Percentiles rank a stretch among this genome's conserved stretches.
phyloP scores from a whole-genome alignment of 2,329 filamentous ascomycete genomes.

The Pezicula carpinea region DNA sequence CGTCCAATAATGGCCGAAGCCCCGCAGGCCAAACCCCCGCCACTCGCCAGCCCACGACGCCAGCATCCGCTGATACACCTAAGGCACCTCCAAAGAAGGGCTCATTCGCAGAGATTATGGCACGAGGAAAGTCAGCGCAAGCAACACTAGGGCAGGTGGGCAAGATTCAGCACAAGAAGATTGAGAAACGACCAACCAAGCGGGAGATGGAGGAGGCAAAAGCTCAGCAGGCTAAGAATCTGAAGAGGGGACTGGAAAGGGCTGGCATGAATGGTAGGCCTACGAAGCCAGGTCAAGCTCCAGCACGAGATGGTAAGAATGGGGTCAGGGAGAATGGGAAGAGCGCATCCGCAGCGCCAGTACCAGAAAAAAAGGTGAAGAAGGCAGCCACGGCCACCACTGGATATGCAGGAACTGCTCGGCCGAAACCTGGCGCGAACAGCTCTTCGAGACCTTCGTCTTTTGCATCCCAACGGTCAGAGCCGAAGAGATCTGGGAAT shows the following conservation, averaged over 20 bases:
- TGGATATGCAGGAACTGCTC: slow-evolving; percentile 61
- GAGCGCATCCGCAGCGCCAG: slow-evolving; percentile 21
- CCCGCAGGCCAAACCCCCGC: slow-evolving; percentile 5
- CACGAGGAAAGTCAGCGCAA: slow-evolving; percentile 64
- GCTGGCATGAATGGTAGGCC: slow-evolving; percentile 24
- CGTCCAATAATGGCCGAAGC: slow-evolving; percentile 7
- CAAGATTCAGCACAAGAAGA: slow-evolving; percentile 70
- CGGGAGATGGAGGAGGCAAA: slow-evolving; percentile 35
- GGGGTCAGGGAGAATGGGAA: slow-evolving; percentile 18
- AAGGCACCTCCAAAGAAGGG: slow-evolving; percentile 59
- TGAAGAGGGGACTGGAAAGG: slow-evolving; percentile 16
- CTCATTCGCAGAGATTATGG: slow-evolving; percentile 70
- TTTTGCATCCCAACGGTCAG: slow-evolving; percentile 7
- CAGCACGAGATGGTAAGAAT: slow-evolving; percentile 13
- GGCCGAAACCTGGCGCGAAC: slow-evolving; percentile 44
- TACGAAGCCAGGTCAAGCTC: slow-evolving; percentile 11
- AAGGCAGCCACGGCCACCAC: slow-evolving; percentile 59
- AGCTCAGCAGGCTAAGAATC: slow-evolving; percentile 17
- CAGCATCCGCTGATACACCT: slow-evolving; percentile 11
- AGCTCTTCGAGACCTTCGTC: slow-evolving; percentile 26
- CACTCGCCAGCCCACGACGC: slow-evolving; percentile 19
- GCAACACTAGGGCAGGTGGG: slow-evolving; percentile 57
- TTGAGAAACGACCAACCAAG: slow-evolving; percentile 58
- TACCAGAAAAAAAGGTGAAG: slow-evolving; percentile 53
- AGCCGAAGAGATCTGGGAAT: slow-evolving; percentile 10